These are phyloP conservation scores for Naganishia albida DNA, from an alignment of 1,284 basidiomycete species.

Conservation along the genomic window DNA sequence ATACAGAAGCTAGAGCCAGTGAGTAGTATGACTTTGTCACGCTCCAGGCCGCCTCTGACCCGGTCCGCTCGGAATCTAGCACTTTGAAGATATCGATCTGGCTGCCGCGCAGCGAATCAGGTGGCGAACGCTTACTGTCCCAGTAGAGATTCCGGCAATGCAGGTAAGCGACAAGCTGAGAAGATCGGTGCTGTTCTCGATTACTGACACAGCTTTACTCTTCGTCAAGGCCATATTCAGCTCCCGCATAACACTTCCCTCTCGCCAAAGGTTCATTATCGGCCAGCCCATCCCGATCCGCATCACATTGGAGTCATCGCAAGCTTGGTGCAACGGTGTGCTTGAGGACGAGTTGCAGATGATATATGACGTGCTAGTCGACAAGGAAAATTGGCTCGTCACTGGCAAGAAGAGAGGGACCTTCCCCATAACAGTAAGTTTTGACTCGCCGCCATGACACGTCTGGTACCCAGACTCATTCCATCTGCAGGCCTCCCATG, in stretches of 20 bases:
- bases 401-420: slow-evolving; percentile 29
- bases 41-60: not conserved
- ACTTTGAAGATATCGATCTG: not conserved
- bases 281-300: slow-evolving; percentile 28
- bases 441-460: not conserved
- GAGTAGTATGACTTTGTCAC: not conserved
- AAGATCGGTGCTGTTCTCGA: not conserved
- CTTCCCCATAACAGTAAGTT: slow-evolving; percentile 28
- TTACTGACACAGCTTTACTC: too few species aligned
- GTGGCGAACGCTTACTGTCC: slow-evolving; percentile 30
- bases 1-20: slow-evolving; percentile 5
- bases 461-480: not conserved
- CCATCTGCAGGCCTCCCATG: not conserved
- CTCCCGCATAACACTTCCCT: slow-evolving; percentile 16
- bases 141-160: slow-evolving; percentile 34
- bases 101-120: not conserved
- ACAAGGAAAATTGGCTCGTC: slow-evolving; percentile 32
- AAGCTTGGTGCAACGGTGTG: slow-evolving; percentile 15
- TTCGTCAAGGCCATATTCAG: slow-evolving; percentile 23
- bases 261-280: not conserved
- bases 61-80: not conserved
- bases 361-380: slow-evolving; percentile 31
- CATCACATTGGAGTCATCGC: slow-evolving; percentile 19
- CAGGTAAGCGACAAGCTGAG: slow-evolving; percentile 22
- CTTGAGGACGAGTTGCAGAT: slow-evolving; percentile 4